Evolutionary conservation across 2,329 filamentous ascomycete genomes (phyloP).

Genomic region (Colletotrichum tropicicola): DNA sequence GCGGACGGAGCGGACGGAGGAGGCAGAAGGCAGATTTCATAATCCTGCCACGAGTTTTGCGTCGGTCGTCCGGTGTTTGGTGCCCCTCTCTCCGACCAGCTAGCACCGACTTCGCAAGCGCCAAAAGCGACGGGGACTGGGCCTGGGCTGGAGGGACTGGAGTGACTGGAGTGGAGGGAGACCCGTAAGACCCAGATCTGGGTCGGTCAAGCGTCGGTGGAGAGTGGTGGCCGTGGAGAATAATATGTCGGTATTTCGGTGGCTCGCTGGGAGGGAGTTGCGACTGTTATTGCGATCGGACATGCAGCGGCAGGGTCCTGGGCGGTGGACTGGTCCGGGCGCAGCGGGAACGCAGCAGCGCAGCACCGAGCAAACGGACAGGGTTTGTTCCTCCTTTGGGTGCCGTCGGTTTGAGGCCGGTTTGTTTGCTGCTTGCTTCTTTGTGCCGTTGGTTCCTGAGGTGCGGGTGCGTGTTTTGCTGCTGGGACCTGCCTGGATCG

Average conservation of each 20-base stretch:
- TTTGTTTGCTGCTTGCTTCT: no score
- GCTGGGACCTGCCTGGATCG: not conserved
- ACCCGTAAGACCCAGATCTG: constrained; percentile 13
- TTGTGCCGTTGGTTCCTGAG: not conserved
- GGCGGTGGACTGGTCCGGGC: no score
- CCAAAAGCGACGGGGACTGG: constrained; percentile 12
- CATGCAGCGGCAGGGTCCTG: no score
- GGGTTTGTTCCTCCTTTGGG: no score
- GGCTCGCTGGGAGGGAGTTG: not conserved
- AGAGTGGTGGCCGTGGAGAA: constrained; percentile 20
- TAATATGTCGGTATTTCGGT: constrained; percentile 15
- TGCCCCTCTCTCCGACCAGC: constrained; percentile 26
- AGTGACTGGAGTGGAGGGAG: no score
- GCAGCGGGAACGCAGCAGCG: no score
- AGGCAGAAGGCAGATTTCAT: constrained; percentile 10
- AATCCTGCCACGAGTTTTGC: constrained; percentile 26
- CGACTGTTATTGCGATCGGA: constrained; percentile 5
- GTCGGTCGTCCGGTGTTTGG: constrained; percentile 22
- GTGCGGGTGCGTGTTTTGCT: not conserved
- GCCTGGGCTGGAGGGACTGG: not conserved
- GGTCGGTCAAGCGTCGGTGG: constrained; percentile 13
- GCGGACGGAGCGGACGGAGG: not conserved
- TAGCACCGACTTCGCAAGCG: constrained; percentile 26
- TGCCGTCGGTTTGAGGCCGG: no score
- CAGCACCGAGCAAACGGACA: no score